Conservation (phyloP, 257 asterid species). For the Solanum appendiculatum region DNA sequence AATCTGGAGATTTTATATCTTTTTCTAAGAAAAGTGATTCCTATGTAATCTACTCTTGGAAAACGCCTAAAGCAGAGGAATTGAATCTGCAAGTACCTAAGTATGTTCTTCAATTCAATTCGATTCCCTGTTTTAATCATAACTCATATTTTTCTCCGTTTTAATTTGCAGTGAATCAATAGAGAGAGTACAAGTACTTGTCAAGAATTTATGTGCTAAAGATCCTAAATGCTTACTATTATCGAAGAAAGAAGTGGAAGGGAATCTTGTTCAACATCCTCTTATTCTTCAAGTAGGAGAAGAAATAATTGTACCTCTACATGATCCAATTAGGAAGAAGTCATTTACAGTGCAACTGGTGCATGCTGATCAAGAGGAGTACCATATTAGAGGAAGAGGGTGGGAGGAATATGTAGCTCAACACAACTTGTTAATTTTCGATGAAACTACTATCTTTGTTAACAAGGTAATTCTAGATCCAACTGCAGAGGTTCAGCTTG, state of each 20-base stretch:
- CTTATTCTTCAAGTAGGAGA: neutral
- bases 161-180: no score
- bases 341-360: neutral
- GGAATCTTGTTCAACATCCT: neutral
- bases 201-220: neutral
- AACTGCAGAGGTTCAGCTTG: neutral
- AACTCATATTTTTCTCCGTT: no score
- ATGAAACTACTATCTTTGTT: neutral
- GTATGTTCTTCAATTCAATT: neutral
- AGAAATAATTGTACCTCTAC: neutral
- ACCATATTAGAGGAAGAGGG: neutral
- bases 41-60: neutral
- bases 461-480: neutral
- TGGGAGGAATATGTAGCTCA: neutral
- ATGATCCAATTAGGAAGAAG: neutral
- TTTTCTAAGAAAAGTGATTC: neutral
- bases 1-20: neutral
- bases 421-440: neutral
- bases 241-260: neutral
- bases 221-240: neutral
- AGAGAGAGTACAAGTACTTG: no score
- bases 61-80: neutral
- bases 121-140: neutral
- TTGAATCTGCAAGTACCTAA: no score
- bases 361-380: neutral